Conservation (phyloP, 2,329 filamentous ascomycete genomes). For the Aurifilum marmelostoma region DNA sequence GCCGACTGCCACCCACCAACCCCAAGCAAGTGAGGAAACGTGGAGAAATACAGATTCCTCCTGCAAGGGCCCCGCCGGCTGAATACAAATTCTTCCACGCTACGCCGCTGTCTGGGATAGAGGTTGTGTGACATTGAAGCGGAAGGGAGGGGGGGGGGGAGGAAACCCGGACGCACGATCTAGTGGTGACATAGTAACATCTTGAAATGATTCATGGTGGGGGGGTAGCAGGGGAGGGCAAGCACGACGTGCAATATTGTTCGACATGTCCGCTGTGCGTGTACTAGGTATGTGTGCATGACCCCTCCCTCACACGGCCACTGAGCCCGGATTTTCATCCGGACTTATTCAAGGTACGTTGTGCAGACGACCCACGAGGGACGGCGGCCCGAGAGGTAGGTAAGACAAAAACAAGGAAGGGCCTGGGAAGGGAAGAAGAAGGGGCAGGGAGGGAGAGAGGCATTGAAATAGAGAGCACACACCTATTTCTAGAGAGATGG, state of each 20-base stretch:
- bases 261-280: no score
- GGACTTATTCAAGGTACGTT: background rate
- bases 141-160: no score
- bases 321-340: background rate
- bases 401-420: background rate
- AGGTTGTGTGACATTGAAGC: background rate
- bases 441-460: background rate
- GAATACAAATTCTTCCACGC: slow-evolving; percentile 2
- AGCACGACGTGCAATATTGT: background rate
- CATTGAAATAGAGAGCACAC: background rate
- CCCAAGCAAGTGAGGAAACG: background rate
- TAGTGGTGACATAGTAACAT: background rate
- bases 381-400: background rate
- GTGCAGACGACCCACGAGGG: background rate
- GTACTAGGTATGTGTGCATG: background rate
- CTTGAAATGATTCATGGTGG: background rate
- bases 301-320: background rate
- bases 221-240: no score
- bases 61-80: slow-evolving; percentile 10
- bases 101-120: background rate
- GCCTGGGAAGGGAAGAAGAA: no score
- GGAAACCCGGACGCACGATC: background rate
- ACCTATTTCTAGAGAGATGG: slow-evolving; percentile 10
- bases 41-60: background rate
- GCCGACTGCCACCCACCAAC: background rate